Evolutionary conservation across 2,329 filamentous ascomycete species (phyloP), one percentile per base, ranked within the genome.

Genomic region (Epichloe brachyelytri): DNA sequence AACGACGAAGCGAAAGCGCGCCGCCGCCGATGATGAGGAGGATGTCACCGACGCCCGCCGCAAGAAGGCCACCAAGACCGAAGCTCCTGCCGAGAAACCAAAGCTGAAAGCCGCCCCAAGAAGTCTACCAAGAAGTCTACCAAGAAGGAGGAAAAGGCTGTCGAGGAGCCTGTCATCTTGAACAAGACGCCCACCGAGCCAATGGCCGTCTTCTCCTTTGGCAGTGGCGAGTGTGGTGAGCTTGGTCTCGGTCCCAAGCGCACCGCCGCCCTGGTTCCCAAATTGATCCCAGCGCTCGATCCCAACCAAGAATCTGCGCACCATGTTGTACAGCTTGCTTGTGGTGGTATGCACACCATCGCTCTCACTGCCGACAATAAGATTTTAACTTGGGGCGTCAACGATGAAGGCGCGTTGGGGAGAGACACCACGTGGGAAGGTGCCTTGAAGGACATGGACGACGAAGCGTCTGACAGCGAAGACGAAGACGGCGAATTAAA

Each of bases 381-480:
- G 68, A 85, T 94, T 58, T 71, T 88, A 50, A 89, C 86, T 30
- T 94, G 88, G 88, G 88, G 88, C 50, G 87, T 93, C 58, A 93
- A 93, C 63, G 88, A 94, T 62, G 82, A 89, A 62, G 85, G 85
- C 55, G 86, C 88, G 8, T 76, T 94, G 38, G 88, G 88, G 41
- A 77, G 88, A 62, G 78, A 86, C 62, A 90, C 85, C 3, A 70
- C 70, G 12, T 84, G 82, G 75, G 78, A 83, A 2, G 83, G 83
- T 46, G 80, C 80, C 17, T 66, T 78, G 33, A 74, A 78, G 51
- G 78, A 82, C 49, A 69, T 74, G 53, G 78, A 79, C 38, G 43
- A 76, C 80, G 50, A n/a, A 11, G 39, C 39, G 11, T 73, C 74
- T 14, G 78, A 77, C 19, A 76, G 75, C 8, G 75, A 73, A 8